These are phyloP conservation scores for Chaetomium sp. DNA, from an alignment of 2,329 filamentous ascomycete genomes.

Conservation along the genomic window DNA sequence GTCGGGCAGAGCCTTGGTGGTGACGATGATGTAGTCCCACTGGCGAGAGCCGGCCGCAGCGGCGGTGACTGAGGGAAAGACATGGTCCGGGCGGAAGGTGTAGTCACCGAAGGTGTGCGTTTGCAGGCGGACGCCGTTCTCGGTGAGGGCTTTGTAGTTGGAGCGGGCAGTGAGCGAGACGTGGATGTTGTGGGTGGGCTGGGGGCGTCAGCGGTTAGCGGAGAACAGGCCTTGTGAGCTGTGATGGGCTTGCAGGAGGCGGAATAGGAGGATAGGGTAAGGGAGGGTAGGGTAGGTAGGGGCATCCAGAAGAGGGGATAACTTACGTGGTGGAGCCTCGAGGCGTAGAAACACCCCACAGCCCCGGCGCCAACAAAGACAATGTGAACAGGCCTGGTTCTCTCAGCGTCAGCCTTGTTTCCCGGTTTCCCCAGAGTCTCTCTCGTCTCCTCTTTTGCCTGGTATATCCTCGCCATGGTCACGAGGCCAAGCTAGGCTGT, in stretches of 20 bases:
- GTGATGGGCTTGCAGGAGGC: too few relatives aligned
- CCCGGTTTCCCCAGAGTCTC: too few relatives aligned
- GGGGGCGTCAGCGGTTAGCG: not conserved
- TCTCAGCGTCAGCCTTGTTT: slow-evolving; percentile 2
- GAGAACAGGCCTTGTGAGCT: not conserved
- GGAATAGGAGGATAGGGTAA: too few relatives aligned
- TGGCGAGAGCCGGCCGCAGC: slow-evolving; percentile 32
- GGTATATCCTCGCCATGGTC: too few relatives aligned
- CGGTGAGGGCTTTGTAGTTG: slow-evolving; percentile 60
- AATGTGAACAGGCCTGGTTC: slow-evolving; percentile 44
- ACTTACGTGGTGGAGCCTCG: slow-evolving; percentile 54
- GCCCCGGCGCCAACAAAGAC: slow-evolving; percentile 66
- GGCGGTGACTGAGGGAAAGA: slow-evolving; percentile 56
- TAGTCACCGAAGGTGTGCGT: slow-evolving; percentile 64
- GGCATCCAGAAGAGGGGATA: not conserved
- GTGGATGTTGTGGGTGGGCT: slow-evolving; percentile 46
- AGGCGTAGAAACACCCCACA: slow-evolving; percentile 67
- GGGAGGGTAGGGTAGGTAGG: not conserved
- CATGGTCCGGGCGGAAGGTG: slow-evolving; percentile 53
- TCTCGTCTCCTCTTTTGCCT: too few relatives aligned
- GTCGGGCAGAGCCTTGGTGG: slow-evolving; percentile 65
- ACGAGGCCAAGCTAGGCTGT: not conserved
- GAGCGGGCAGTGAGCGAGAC: slow-evolving; percentile 68
- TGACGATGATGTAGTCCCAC: slow-evolving; percentile 60
- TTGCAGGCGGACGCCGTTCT: slow-evolving; percentile 55